Conservation (phyloP, 2,329 filamentous ascomycete genomes). For the Aspergillus sp. region DNA sequence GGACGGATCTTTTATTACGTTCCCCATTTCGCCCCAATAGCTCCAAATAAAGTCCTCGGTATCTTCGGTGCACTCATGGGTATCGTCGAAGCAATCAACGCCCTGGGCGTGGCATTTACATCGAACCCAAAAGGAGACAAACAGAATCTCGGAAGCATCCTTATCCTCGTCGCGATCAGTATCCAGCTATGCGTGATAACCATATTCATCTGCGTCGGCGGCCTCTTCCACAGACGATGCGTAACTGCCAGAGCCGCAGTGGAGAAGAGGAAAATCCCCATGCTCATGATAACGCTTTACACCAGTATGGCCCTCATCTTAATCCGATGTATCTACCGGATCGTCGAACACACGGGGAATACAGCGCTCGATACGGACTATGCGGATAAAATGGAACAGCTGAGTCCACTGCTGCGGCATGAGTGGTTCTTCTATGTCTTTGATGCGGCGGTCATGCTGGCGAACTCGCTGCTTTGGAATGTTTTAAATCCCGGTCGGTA, state of each 20-base stretch:
- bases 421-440: slow-evolving; percentile 63
- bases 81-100: slow-evolving; percentile 44
- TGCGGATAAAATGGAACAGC: slow-evolving; percentile 21
- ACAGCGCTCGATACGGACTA: slow-evolving; percentile 40
- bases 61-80: slow-evolving; percentile 50
- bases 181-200: slow-evolving; percentile 22
- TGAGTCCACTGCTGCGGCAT: slow-evolving; percentile 53
- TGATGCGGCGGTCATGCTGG: slow-evolving; percentile 55
- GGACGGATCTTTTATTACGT: slow-evolving; percentile 62
- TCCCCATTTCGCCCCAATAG: slow-evolving; percentile 57
- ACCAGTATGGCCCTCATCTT: slow-evolving; percentile 51
- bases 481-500: slow-evolving; percentile 52
- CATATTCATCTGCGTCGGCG: slow-evolving; percentile 17
- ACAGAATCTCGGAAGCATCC: slow-evolving; percentile 38
- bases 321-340: slow-evolving; percentile 54
- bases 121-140: slow-evolving; percentile 50
- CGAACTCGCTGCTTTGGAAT: slow-evolving; percentile 54
- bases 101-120: slow-evolving; percentile 38
- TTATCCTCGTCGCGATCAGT: slow-evolving; percentile 52
- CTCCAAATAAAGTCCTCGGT: slow-evolving; percentile 47
- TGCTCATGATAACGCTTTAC: slow-evolving; percentile 52
- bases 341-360: slow-evolving; percentile 57
- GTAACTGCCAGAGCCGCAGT: background rate
- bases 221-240: slow-evolving; percentile 19
- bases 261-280: slow-evolving; percentile 30